Evolutionary conservation across 805 yeast species (phyloP).

Genomic region (Saturnispora saitoi): DNA sequence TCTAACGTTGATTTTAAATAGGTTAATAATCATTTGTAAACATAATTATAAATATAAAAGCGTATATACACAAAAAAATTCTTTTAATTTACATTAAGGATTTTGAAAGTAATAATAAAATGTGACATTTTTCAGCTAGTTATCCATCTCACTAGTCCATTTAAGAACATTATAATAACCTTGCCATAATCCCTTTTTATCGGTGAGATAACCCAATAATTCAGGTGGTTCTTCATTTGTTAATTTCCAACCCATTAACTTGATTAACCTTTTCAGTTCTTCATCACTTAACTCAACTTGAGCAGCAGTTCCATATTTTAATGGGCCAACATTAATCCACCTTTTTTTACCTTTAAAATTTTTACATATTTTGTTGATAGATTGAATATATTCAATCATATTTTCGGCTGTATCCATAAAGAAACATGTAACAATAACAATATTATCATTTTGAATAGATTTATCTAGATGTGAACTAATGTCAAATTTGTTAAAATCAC

Average conservation of each 20-base stretch:
- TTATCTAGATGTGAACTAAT: constrained; percentile 18
- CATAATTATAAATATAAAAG: background rate
- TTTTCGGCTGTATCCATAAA: constrained; percentile 93
- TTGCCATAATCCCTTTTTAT: constrained; percentile 60
- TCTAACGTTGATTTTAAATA: constrained; percentile 24
- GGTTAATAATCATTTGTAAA: background rate
- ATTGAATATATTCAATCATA: constrained; percentile 61
- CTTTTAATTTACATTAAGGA: background rate
- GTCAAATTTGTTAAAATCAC: constrained; percentile 56
- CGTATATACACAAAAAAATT: background rate
- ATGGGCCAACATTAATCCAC: constrained; percentile 91
- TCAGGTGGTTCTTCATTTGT: constrained; percentile 28
- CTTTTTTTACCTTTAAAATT: constrained; percentile 31
- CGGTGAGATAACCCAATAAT: constrained; percentile 59
- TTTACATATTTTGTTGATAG: constrained; percentile 40
- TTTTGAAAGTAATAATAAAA: background rate
- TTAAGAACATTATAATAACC: constrained; percentile 63
- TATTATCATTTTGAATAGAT: constrained; percentile 28
- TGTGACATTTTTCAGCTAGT: background rate
- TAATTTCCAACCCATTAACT: constrained; percentile 56
- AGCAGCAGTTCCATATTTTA: constrained; percentile 85
- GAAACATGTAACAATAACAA: constrained; percentile 59
- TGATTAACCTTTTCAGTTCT: constrained; percentile 52
- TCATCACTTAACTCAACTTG: constrained; percentile 62
- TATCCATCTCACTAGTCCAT: constrained; percentile 35